Base-by-base conservation (phyloP, 345 rosid genomes). In the Salix exigua region DNA sequence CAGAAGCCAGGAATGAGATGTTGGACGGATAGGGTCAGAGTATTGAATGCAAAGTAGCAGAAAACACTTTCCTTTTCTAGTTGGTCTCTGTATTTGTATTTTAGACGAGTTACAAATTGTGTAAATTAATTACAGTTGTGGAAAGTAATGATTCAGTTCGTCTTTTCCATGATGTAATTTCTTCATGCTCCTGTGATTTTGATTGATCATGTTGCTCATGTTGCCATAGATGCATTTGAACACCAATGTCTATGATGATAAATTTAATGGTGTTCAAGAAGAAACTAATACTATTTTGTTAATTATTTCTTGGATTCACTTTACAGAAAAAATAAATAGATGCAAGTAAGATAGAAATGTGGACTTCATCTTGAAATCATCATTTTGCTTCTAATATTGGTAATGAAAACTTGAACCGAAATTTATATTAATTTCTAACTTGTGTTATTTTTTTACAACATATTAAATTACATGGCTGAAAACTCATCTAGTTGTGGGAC, bases 61-160 rank as follows among this genome's bases (percentile, higher is more conserved):
- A 16, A 17, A 14, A 40, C 21, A 50, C 53, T 23, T 71, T 53
- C 21, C 23, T 53, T 17, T n/a, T 51, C 26, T 38, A 60, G 48
- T 33, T 19, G 18, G 23, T 37, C 10, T 65, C 40, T 48, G 19
- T 19, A 28, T 66, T 35, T 51, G 35, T 23, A 67, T 35, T 67
- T 68, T 68, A 53, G 30, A 13, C 51, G 72, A 55, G 53, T 72
- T 26, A 77, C 76, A 71, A 75, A 71, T 60, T 72, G 77, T 75
- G 79, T 70, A 67, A 72, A 82, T 77, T 75, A 65, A 40, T 38
- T 73, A 31, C 69, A 68, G 75, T 35, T 50, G 48, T 72, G 77
- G 53, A 62, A 67, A 60, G 75, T 72, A 72, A 60, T 73, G 37
- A 35, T 31, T 16, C 23, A 37, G 64, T 3, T 19, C 51, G 25